These are phyloP conservation scores for Casaregolazyma suthepensis DNA, from an alignment of 1,139 yeast genomes.

Conservation along the genomic window DNA sequence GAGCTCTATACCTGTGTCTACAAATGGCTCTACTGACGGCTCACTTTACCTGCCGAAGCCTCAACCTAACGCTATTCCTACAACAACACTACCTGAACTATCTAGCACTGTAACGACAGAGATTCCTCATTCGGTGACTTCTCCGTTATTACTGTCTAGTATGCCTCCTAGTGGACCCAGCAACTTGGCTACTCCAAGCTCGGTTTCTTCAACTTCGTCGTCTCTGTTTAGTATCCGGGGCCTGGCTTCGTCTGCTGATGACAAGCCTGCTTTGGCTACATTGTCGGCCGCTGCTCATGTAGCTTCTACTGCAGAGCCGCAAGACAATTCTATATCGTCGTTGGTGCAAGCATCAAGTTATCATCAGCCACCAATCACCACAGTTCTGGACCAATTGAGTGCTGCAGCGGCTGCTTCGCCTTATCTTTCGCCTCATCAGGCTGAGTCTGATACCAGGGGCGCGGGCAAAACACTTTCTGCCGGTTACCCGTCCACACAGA, in stretches of 20 bases:
- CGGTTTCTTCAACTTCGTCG: background rate
- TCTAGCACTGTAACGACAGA: background rate
- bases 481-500: background rate
- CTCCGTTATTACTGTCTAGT: conserved; percentile 5
- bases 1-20: background rate
- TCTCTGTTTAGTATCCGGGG: background rate
- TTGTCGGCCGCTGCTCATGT: conserved; percentile 7
- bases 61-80: background rate
- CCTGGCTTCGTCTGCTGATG: background rate
- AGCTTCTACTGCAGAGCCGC: background rate
- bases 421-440: conserved; percentile 23
- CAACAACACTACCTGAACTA: background rate
- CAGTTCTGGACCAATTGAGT: conserved; percentile 23
- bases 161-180: background rate
- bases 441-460: conserved; percentile 18
- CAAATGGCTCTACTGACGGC: background rate
- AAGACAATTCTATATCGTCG: background rate
- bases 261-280: conserved; percentile 6
- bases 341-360: background rate
- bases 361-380: background rate
- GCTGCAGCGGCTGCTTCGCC: conserved; percentile 25
- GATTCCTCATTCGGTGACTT: conserved; percentile 4
- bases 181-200: background rate
- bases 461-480: background rate
- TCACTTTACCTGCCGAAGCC: background rate